Base-by-base conservation (phyloP, 1,284 basidiomycete species). In the Garcileccinum viscosum region DNA sequence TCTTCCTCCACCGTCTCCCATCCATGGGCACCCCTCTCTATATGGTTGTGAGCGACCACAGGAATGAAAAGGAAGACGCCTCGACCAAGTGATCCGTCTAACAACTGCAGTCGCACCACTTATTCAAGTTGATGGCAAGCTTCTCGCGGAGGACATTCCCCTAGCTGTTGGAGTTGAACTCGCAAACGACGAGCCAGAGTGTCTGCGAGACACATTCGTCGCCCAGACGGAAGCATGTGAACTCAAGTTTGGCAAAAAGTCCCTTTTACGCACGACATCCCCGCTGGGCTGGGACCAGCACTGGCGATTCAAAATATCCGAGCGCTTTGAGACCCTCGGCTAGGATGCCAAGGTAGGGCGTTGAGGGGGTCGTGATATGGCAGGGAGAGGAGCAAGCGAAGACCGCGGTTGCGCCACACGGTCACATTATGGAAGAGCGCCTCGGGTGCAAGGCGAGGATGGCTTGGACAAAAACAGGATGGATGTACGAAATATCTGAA, bases 81-180 rank as follows among this genome's bases (percentile, higher is more conserved):
- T 92, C 90, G 2, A 89, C 88, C 17, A 92, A 80, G 74, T 92
- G 90, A 76, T 92, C 90, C 42, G 90, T 92, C 65, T 89, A 91
- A 76, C 90, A 92, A 2, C 90, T 90, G 78, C 90, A 92, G 69
- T 91, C 89, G 75, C 90, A 92, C 90, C 90, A 92, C 72, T 92
- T 92, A 5, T 82, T 84, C 17, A n/a, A n/a, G n/a, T n/a, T n/a
- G n/a, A n/a, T n/a, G n/a, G 87, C 89, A 64, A 92, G 77, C 78
- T 92, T 92, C 73, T 92, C 90, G 35, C 90, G 81, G 38, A 92
- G n/a, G n/a, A n/a, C n/a, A n/a, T n/a, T n/a, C n/a, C n/a, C n/a
- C n/a, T n/a, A n/a, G n/a, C n/a, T n/a, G 42, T 87, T 83, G 3
- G 90, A 88, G 72, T 91, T 88, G 70, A 92, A 92, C 74, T 92